Percentiles rank a stretch among this genome's conserved stretches.
Evolutionary conservation across 2,329 filamentous ascomycete genomes (phyloP).

Genomic region (Hymenoscyphus salicellus): DNA sequence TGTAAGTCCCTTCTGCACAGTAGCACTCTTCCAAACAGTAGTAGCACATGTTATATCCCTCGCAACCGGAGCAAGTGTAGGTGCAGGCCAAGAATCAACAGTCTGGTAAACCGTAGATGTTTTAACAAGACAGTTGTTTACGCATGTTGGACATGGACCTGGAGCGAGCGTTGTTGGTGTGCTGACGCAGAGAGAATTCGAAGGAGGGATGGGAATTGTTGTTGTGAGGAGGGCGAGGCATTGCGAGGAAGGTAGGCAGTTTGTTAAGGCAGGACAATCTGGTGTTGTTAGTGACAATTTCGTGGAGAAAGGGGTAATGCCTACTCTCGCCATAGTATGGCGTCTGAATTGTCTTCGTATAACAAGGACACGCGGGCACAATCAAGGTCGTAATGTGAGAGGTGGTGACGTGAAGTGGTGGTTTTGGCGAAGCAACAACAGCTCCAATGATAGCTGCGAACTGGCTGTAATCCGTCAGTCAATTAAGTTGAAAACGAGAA

Average conservation of each 20-base stretch:
- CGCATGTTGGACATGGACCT: constrained; percentile 30
- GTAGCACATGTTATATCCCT: constrained; percentile 8
- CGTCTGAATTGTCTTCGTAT: constrained; percentile 29
- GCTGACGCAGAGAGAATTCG: constrained; percentile 40
- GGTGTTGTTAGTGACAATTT: constrained; percentile 2
- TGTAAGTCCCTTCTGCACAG: constrained; percentile 9
- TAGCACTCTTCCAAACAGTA: constrained; percentile 8
- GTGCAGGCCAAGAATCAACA: background rate
- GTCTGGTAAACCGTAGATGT: constrained; percentile 14
- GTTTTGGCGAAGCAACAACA: background rate
- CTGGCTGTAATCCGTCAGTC: constrained; percentile 4
- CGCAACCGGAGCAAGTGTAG: constrained; percentile 3
- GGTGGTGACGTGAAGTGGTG: constrained; percentile 14
- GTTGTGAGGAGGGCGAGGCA: constrained; percentile 27
- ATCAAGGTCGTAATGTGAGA: constrained; percentile 22
- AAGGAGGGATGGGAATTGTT: constrained; percentile 40
- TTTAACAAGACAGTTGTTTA: constrained; percentile 28
- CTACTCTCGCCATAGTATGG: constrained; percentile 6
- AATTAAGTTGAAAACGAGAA: background rate
- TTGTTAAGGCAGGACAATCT: constrained; percentile 14
- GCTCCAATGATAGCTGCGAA: constrained; percentile 1
- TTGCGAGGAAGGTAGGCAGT: constrained; percentile 10
- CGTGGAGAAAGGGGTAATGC: background rate
- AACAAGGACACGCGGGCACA: constrained; percentile 24
- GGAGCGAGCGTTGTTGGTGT: constrained; percentile 35